Evolutionary conservation across 331 rosid genomes (phyloP).

Genomic region (Quercus phellos): DNA sequence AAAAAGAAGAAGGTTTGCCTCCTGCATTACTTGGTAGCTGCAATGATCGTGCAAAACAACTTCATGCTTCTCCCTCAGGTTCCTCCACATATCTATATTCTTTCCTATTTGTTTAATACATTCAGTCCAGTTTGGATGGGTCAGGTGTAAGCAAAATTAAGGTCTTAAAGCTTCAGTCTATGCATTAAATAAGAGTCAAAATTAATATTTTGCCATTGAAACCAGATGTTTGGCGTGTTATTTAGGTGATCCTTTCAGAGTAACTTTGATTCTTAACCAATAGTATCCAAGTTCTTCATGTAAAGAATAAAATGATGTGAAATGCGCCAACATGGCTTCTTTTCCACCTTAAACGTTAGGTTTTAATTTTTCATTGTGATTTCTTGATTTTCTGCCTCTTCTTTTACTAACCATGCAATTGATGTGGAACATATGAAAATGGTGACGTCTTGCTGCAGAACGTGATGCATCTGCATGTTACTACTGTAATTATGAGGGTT

Average conservation of each 20-base stretch:
- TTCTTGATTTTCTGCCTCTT: neutral
- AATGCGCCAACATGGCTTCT: neutral
- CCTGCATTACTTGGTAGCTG: constrained; percentile 98
- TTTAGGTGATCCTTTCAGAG: neutral
- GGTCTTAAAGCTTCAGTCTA: no score
- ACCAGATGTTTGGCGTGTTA: neutral
- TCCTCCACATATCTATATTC: neutral
- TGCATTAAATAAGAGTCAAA: neutral
- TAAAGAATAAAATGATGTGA: neutral
- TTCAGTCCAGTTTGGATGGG: neutral
- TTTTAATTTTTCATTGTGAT: neutral
- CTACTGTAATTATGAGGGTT: no score
- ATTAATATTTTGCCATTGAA: neutral
- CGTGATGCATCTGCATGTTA: neutral
- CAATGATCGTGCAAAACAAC: constrained; percentile 95
- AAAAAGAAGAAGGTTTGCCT: constrained; percentile 84
- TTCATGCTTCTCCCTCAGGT: constrained; percentile 98
- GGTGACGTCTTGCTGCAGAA: neutral
- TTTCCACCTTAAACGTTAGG: neutral
- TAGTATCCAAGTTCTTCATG: neutral
- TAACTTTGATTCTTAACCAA: neutral
- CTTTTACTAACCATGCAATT: neutral
- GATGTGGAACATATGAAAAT: neutral
- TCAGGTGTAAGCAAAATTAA: neutral
- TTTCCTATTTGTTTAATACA: neutral